Evolutionary conservation across 106 monocot species (phyloP), one percentile per base, ranked within the genome.

Genomic region (Gastrodia elata): DNA sequence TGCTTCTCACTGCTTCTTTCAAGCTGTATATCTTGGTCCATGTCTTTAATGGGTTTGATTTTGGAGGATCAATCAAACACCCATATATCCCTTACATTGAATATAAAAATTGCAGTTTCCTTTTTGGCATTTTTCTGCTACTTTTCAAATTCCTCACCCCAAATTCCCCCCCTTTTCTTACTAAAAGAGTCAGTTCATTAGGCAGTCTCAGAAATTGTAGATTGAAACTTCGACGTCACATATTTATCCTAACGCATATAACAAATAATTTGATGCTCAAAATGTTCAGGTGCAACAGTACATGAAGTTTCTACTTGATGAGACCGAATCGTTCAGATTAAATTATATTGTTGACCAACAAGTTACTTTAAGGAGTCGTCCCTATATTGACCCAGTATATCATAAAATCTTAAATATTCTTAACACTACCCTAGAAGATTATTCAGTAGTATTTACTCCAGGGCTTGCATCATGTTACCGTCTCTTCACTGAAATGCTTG

Each of bases 381-480:
- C 8, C 39, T 57, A 74, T 58, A 22, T 68, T 15, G 24, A 68
- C 39, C 55, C 6, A 57, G 39, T 57, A 38, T 74, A 37, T 24
- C 10, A 56, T 40, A 73, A 79, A 39, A 68, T 79, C 39, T 41
- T 79, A 68, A 69, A 79, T 69, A 48, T 74, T 42, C 79, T 79
- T 6, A 79, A 79, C 46, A 79, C 79, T 40, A 74, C 52, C 18
- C 36, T 39, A 25, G 69, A 74, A 41, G 79, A 79, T 25, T 79
- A 68, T 58, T 79, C 79, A 9, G 36, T 74, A 57, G 75, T 80
- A 44, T 80, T 80, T 56, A 75, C 75, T 36, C 44, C 75, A 46
- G 75, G 71, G 3, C 70, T 75, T 75, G 36, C 70, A 20, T 64
- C 75, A 16, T 80, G 71, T 58, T 80, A 80, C 26, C 58, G 26